Base-by-base conservation (phyloP, 306 rosid genomes). In the Gleditsia sinensis region DNA sequence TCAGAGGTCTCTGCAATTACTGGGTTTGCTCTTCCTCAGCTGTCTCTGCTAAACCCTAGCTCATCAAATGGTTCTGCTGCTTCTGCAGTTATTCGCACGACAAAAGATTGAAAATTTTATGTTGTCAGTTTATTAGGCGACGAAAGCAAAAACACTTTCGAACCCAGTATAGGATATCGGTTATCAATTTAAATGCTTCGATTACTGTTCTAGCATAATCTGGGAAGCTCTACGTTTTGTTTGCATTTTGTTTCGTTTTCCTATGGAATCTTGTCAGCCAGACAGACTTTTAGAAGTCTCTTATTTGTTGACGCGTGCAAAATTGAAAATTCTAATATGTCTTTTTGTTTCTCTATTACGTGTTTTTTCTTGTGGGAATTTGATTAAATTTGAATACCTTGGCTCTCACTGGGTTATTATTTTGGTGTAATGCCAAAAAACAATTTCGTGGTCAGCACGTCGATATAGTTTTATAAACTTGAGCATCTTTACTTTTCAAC, bases 11-110 rank as follows among this genome's bases (percentile, higher is more conserved):
- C 45, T 64, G 36, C 17, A 13, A 33, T 48, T 11, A 27, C 0
- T 69, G 46, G 51, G 23, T 2, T 59, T 45, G 17, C 45, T 13
- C 40, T 69, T 24, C 17, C 14, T 19, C 36, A 16, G 70, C 37
- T 54, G 3, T 66, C n/a, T 37, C 54, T 75, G 1, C 53, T 33
- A 10, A 60, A 62, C 82, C 77, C 82, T 69, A 46, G 53, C 65
- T 39, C 13, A 25, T 32, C 8, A 24, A 78, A 49, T 78, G 66
- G 28, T 54, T 68, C 1, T 28, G 28, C 7, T 81, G 66, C 21
- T 54, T 68, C 1, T 28, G 28, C 10, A 39, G 67, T 54, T 50
- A 63, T 19, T 1, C 42, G 16, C 13, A 16, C 10, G n/a, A 13
- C 55, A 27, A 51, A 65, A 24, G 57, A 21, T 21, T 28, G 34